Evolutionary conservation across 345 rosid genomes (phyloP).

Genomic region (Erodium maritimum): DNA sequence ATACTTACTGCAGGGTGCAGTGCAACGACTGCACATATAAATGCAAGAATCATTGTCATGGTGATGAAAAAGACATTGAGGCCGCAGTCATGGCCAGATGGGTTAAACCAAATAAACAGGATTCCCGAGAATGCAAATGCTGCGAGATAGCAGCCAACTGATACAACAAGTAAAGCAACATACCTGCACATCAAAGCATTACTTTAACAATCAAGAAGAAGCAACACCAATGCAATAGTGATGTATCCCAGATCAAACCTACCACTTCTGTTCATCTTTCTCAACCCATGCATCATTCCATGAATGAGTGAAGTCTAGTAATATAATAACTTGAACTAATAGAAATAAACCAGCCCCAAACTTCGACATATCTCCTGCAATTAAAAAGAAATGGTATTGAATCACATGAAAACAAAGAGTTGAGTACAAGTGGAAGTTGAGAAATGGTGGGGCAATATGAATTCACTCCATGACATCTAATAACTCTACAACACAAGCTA

Average conservation of each 20-base stretch:
- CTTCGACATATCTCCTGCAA: conserved; percentile 66
- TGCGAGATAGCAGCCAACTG: conserved; percentile 68
- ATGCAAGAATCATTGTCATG: conserved; percentile 80
- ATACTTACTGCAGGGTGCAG: conserved; percentile 70
- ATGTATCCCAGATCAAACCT: conserved; percentile 11
- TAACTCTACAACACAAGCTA: background rate
- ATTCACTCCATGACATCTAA: background rate
- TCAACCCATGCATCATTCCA: conserved; percentile 99
- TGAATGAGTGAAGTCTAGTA: conserved; percentile 71
- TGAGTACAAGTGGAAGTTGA: background rate
- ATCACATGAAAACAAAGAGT: background rate
- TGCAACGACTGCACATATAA: conserved; percentile 55
- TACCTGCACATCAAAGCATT: conserved; percentile 39
- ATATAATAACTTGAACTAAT: conserved; percentile 80
- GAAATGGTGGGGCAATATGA: background rate
- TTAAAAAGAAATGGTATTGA: background rate
- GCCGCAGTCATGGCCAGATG: conserved; percentile 89
- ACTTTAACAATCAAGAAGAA: conserved; percentile 14
- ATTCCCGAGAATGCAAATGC: conserved; percentile 73
- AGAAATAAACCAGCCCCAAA: conserved; percentile 96
- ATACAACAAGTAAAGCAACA: conserved; percentile 67
- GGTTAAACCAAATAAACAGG: conserved; percentile 93
- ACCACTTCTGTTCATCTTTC: conserved; percentile 96
- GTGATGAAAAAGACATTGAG: conserved; percentile 86
- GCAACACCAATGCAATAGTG: conserved; percentile 1